These are phyloP conservation scores for Rhododendron ovatum DNA, from an alignment of 148 eudicot species.

Conservation along the genomic window DNA sequence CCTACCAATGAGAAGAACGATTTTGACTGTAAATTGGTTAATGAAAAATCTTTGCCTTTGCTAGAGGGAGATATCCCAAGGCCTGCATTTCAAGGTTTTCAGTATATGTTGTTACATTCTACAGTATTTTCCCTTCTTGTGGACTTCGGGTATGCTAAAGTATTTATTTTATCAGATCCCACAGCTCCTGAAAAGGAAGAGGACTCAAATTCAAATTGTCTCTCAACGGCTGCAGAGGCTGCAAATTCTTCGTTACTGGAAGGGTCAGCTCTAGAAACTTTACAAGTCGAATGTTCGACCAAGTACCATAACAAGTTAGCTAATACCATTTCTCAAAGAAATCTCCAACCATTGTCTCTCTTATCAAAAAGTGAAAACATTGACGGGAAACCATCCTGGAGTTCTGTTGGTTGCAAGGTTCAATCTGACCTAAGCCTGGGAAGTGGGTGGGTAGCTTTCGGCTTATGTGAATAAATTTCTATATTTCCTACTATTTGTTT, in stretches of 20 bases:
- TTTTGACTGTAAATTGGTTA: conserved; percentile 19
- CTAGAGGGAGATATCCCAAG: conserved; percentile 17
- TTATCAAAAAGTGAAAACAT: conserved; percentile 14
- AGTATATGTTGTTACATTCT: not conserved
- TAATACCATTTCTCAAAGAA: conserved; percentile 18
- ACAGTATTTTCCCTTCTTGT: conserved; percentile 3
- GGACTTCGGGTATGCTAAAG: not conserved
- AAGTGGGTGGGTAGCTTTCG: conserved; percentile 19
- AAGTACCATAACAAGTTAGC: conserved; percentile 20
- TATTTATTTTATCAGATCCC: not conserved
- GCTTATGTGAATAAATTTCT: not conserved
- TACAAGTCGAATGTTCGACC: conserved; percentile 13
- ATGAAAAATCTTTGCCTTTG: conserved; percentile 15
- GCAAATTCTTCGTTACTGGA: conserved; percentile 11
- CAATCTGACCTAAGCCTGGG: conserved; percentile 14
- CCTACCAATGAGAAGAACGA: conserved; percentile 7
- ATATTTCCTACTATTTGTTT: not conserved
- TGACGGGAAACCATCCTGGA: conserved; percentile 13
- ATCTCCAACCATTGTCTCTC: conserved; percentile 17
- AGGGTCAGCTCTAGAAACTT: conserved; percentile 15
- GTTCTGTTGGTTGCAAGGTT: conserved; percentile 5
- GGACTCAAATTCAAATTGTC: conserved; percentile 17
- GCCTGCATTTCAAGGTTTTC: conserved; percentile 32
- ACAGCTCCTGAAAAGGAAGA: conserved; percentile 21
- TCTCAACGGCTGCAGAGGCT: conserved; percentile 10